Conservation (phyloP, 1,284 basidiomycete genomes). For the Trichosporon inkin region DNA sequence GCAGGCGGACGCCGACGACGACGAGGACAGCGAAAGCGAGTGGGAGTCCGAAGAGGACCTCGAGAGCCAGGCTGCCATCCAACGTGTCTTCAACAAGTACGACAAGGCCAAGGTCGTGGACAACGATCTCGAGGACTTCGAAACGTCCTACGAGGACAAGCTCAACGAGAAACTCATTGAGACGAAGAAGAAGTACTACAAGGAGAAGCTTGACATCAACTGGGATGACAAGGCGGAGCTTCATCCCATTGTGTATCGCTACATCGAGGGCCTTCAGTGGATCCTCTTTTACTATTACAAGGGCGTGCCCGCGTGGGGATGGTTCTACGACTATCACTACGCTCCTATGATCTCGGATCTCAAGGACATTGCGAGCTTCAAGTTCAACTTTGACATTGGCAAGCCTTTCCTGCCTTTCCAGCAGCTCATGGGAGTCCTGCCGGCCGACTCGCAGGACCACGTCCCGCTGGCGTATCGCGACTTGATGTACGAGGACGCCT, state of each 20-base stretch:
- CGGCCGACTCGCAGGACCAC: conserved; percentile 79
- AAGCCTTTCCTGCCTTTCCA: conserved; percentile 90
- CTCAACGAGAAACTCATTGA: conserved; percentile 79
- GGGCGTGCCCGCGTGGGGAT: conserved; percentile 94
- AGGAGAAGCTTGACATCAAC: conserved; percentile 79
- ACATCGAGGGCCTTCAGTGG: conserved; percentile 96
- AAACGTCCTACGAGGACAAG: conserved; percentile 67
- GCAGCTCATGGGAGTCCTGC: conserved; percentile 97
- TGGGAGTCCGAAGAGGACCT: conserved; percentile 54
- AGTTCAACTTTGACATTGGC: conserved; percentile 80
- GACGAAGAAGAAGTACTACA: conserved; percentile 90
- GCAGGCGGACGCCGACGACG: conserved; percentile 29
- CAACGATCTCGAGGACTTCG: conserved; percentile 66
- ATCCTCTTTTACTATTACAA: conserved; percentile 98
- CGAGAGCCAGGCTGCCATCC: conserved; percentile 66
- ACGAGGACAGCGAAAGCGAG: conserved; percentile 31
- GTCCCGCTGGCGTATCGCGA: conserved; percentile 86
- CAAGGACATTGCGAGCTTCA: conserved; percentile 67
- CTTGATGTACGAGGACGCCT: conserved; percentile 79
- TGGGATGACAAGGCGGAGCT: conserved; percentile 63
- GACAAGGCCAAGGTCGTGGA: conserved; percentile 70
- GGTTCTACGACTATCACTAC: conserved; percentile 99
- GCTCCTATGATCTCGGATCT: conserved; percentile 91
- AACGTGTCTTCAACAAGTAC: conserved; percentile 82
- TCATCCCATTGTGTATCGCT: conserved; percentile 67